Evolutionary conservation across 495 filamentous ascomycete species (phyloP).

Genomic region (Xylaria curta): DNA sequence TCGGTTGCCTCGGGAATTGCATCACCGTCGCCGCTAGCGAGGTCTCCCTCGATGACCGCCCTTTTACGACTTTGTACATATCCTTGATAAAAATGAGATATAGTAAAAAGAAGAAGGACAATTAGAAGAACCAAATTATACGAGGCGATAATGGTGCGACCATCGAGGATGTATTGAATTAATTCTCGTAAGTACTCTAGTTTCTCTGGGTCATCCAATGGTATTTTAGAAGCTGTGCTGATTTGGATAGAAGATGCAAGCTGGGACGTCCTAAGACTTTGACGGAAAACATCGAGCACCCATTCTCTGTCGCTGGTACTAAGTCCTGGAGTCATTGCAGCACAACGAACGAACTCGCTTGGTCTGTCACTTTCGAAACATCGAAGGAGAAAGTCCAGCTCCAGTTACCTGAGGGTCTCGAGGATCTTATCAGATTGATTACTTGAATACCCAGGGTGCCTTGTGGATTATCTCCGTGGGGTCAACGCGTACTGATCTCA

Average conservation of each 20-base stretch:
- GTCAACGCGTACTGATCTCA: background rate
- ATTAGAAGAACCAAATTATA: constrained; percentile 46
- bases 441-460: background rate
- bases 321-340: background rate
- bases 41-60: constrained; percentile 23
- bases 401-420: background rate
- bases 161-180: constrained; percentile 41
- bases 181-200: constrained; percentile 43
- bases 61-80: constrained; percentile 34
- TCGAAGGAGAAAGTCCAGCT: background rate
- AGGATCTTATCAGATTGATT: constrained; percentile 44
- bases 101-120: constrained; percentile 37
- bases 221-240: background rate
- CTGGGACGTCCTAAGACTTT: constrained; percentile 34
- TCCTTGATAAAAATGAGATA: constrained; percentile 37
- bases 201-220: constrained; percentile 38
- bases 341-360: background rate
- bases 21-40: background rate
- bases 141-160: constrained; percentile 41
- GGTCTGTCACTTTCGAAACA: too few species aligned
- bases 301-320: constrained; percentile 17
- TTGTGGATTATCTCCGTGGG: constrained; percentile 19
- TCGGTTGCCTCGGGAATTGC: constrained; percentile 25
- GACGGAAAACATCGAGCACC: constrained; percentile 30
- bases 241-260: constrained; percentile 17